These are phyloP conservation scores for Aphanomyces cochlioides DNA, from an alignment of 352 stramenopile genomes.

Conservation along the genomic window DNA sequence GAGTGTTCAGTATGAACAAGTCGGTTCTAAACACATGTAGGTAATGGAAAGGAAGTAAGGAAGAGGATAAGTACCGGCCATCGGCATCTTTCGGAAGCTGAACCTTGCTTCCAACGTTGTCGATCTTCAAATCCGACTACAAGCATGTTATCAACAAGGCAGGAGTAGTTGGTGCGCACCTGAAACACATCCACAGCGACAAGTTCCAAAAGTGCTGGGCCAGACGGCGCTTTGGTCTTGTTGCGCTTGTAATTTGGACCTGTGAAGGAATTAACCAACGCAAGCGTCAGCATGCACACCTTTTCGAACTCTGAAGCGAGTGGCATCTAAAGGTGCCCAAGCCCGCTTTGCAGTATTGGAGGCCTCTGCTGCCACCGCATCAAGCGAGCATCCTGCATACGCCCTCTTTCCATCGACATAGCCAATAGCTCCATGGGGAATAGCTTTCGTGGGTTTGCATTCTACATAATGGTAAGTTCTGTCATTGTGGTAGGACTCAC, in stretches of 20 bases:
- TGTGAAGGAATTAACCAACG: constrained; percentile 21
- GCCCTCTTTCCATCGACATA: constrained; percentile 42
- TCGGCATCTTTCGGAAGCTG: constrained; percentile 47
- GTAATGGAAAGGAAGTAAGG: neutral
- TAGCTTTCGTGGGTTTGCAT: neutral
- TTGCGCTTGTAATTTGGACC: constrained; percentile 76
- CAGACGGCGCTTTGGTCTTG: constrained; percentile 62
- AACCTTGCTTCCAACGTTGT: constrained; percentile 72
- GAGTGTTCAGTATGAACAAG: constrained; percentile 79
- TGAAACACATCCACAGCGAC: constrained; percentile 70
- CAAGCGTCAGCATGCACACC: constrained; percentile 32
- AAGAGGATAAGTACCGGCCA: neutral
- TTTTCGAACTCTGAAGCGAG: constrained; percentile 74
- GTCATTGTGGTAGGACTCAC: neutral
- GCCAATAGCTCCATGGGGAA: constrained; percentile 13
- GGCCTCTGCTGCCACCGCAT: constrained; percentile 42
- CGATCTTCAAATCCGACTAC: constrained; percentile 63
- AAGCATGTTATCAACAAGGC: neutral
- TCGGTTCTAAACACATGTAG: constrained; percentile 36
- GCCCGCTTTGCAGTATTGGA: constrained; percentile 34
- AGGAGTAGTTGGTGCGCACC: constrained; percentile 33
- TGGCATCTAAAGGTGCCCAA: constrained; percentile 62
- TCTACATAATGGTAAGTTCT: neutral
- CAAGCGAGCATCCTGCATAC: constrained; percentile 50
- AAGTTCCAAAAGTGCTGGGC: constrained; percentile 56